phyloP scores from a whole-genome alignment of 768 basidiomycete species.

The Tricholomella constricta region DNA sequence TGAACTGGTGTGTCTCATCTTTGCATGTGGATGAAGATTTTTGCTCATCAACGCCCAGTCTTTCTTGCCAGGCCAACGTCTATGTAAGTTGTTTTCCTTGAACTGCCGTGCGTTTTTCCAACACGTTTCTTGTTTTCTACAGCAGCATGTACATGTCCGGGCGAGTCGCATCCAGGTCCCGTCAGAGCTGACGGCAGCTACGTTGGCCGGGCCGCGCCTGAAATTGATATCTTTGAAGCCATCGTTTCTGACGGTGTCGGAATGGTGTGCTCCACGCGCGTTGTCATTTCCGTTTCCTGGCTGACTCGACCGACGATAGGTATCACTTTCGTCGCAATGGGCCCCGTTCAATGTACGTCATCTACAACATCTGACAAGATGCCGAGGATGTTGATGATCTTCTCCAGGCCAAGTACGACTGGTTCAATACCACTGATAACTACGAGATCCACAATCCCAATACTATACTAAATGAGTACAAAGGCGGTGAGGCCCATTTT shows the following conservation, averaged over 20 bases:
- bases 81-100: slow-evolving; percentile 22
- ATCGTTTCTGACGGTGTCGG: slow-evolving; percentile 30
- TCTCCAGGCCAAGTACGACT: slow-evolving; percentile 59
- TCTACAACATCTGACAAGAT: slow-evolving; percentile 29
- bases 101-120: background rate
- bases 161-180: slow-evolving; percentile 46
- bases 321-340: slow-evolving; percentile 55
- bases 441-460: slow-evolving; percentile 40
- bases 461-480: slow-evolving; percentile 56
- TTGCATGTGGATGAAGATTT: background rate
- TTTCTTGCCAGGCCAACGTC: slow-evolving; percentile 67
- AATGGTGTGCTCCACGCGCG: slow-evolving; percentile 14
- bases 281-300: background rate
- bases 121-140: background rate
- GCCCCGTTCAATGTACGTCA: slow-evolving; percentile 65
- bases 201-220: slow-evolving; percentile 66
- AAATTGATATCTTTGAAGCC: slow-evolving; percentile 74
- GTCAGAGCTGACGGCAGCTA: slow-evolving; percentile 50
- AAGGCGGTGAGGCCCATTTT: slow-evolving; percentile 50
- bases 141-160: slow-evolving; percentile 45
- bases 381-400: slow-evolving; percentile 9
- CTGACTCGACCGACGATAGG: slow-evolving; percentile 30
- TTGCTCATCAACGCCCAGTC: slow-evolving; percentile 37
- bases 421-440: slow-evolving; percentile 54
- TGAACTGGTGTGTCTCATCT: slow-evolving; percentile 30